phyloP scores from a whole-genome alignment of 2,329 filamentous ascomycete species.

The Fusarium compactum region DNA sequence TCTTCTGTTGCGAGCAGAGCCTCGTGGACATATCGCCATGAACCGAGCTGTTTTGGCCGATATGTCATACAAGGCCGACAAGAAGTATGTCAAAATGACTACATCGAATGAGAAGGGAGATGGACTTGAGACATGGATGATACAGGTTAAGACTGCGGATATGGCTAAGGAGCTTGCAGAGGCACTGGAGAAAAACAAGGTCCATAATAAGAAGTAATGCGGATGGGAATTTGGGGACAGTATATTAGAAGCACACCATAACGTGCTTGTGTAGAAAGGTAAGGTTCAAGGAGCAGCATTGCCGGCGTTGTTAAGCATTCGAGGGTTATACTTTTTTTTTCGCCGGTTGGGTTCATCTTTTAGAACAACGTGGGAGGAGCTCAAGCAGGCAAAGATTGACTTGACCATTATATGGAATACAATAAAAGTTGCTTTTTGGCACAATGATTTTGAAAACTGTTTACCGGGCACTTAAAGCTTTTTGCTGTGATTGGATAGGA shows the following conservation, averaged over 20 bases:
- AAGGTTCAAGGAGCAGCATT: constrained; percentile 44
- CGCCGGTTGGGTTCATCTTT: constrained; percentile 6
- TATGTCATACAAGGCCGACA: constrained; percentile 71
- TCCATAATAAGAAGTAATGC: constrained; percentile 65
- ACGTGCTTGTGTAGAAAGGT: constrained; percentile 46
- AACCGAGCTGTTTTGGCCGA: constrained; percentile 74
- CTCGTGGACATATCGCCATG: constrained; percentile 77
- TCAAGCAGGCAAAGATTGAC: constrained; percentile 41
- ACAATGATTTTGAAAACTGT: not conserved
- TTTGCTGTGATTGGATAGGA: constrained; percentile 12
- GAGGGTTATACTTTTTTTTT: constrained; percentile 24
- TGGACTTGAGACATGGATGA: constrained; percentile 75
- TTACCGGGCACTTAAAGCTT: not conserved
- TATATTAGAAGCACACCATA: constrained; percentile 43
- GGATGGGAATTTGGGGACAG: constrained; percentile 27
- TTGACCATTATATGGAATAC: constrained; percentile 42
- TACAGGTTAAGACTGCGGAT: constrained; percentile 76
- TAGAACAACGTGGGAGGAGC: constrained; percentile 18
- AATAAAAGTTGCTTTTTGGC: constrained; percentile 40
- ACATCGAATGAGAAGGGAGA: constrained; percentile 69
- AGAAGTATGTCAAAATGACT: constrained; percentile 71
- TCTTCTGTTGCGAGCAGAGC: constrained; percentile 79
- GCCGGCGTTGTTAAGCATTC: constrained; percentile 44
- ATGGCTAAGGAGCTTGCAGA: constrained; percentile 66
- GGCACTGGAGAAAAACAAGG: constrained; percentile 66